Conservation (phyloP, 1,139 yeast genomes). For the Ogataea hybrid region DNA sequence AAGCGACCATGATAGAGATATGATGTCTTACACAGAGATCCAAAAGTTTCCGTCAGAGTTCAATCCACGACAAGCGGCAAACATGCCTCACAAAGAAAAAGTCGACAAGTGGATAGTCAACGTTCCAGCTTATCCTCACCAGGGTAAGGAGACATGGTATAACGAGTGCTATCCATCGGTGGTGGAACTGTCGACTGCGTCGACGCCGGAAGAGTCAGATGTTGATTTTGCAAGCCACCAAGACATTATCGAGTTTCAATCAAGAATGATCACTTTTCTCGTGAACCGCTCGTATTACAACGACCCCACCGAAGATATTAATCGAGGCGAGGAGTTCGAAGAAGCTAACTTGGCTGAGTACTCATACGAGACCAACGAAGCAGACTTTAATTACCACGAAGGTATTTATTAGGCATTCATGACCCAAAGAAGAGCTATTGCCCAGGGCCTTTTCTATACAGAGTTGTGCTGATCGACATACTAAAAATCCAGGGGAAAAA, state of each 20-base stretch:
- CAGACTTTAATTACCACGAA: slow-evolving; percentile 18
- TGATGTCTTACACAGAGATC: slow-evolving; percentile 6
- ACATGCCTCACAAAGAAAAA: slow-evolving; percentile 62
- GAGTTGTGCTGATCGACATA: slow-evolving; percentile 8
- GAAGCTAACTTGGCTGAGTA: slow-evolving; percentile 17
- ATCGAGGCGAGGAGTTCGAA: slow-evolving; percentile 19
- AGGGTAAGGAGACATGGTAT: slow-evolving; percentile 31
- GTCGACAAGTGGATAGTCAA: slow-evolving; percentile 58
- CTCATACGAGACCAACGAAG: slow-evolving; percentile 18
- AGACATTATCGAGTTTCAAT: slow-evolving; percentile 52
- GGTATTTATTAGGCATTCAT: slow-evolving; percentile 14
- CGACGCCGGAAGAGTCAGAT: slow-evolving; percentile 23
- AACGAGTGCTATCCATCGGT: slow-evolving; percentile 48
- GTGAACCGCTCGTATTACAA: slow-evolving; percentile 41
- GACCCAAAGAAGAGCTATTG: background rate
- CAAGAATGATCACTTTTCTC: slow-evolving; percentile 47
- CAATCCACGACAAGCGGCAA: slow-evolving; percentile 55
- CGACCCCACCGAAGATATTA: slow-evolving; percentile 34
- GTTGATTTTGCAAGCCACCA: slow-evolving; percentile 29
- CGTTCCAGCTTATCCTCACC: slow-evolving; percentile 44
- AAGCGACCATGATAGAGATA: slow-evolving; percentile 14
- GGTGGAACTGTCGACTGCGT: slow-evolving; percentile 27
- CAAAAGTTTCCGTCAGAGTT: slow-evolving; percentile 41
- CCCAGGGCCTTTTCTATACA: slow-evolving; percentile 8
- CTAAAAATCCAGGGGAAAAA: slow-evolving; percentile 1